phyloP scores from a whole-genome alignment of 805 yeast genomes.

The Phaffomyces antillensis region DNA sequence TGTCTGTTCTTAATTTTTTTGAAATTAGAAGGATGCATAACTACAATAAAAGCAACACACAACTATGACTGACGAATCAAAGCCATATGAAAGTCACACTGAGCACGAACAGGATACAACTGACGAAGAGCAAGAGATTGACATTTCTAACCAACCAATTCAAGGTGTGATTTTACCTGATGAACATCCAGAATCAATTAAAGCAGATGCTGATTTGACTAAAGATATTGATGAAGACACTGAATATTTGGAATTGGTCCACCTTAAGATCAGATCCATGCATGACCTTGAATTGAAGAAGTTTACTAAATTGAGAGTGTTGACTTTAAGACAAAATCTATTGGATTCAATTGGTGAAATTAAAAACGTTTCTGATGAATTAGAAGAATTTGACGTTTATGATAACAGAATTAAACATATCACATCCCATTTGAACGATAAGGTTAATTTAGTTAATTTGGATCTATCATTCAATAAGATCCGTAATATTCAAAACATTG shows the following conservation, averaged over 20 bases:
- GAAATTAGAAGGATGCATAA: neutral
- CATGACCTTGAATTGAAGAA: conserved; percentile 53
- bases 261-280: conserved; percentile 58
- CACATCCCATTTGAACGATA: conserved; percentile 57
- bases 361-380: conserved; percentile 47
- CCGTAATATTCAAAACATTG: conserved; percentile 75
- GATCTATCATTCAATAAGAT: conserved; percentile 90
- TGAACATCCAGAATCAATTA: conserved; percentile 42
- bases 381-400: conserved; percentile 81
- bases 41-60: neutral
- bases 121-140: conserved; percentile 12
- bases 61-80: neutral
- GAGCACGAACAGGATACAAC: conserved; percentile 19
- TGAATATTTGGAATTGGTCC: conserved; percentile 57
- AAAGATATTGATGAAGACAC: conserved; percentile 46
- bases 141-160: conserved; percentile 3
- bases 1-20: too few relatives aligned
- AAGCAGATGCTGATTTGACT: conserved; percentile 64
- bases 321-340: conserved; percentile 80
- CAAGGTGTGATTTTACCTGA: conserved; percentile 27
- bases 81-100: conserved; percentile 11
- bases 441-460: conserved; percentile 48
- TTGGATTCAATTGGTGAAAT: conserved; percentile 67
- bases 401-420: conserved; percentile 90
- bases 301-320: conserved; percentile 47